Percentiles rank a stretch among this genome's conserved stretches.
phyloP scores from a whole-genome alignment of 345 rosid species.

The Kandelia obovata region DNA sequence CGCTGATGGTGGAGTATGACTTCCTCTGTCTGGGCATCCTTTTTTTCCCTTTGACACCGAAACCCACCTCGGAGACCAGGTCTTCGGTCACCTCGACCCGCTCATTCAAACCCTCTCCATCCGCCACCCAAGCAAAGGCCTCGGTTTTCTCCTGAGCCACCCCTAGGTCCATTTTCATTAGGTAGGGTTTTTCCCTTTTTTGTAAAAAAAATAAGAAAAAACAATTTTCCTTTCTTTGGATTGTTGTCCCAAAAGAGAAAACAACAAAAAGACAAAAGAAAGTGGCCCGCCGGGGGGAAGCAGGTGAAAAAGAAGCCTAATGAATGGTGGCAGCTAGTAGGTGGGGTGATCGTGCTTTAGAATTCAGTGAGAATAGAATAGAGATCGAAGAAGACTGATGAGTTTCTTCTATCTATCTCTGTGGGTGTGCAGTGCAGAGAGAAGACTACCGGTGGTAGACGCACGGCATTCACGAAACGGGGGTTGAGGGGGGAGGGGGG shows the following conservation, averaged over 20 bases:
- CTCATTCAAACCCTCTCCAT: slow-evolving; percentile 36
- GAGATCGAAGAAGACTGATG: too few species aligned
- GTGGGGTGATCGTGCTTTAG: slow-evolving; percentile 16
- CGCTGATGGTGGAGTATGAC: slow-evolving; percentile 49
- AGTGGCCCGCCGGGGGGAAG: too few species aligned
- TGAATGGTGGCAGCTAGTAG: slow-evolving; percentile 9
- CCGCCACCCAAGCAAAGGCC: slow-evolving; percentile 55
- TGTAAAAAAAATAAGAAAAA: slow-evolving; percentile 7
- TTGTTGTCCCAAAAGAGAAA: neutral
- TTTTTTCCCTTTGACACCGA: slow-evolving; percentile 72
- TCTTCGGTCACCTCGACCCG: slow-evolving; percentile 44
- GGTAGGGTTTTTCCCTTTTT: neutral
- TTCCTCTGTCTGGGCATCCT: slow-evolving; percentile 88
- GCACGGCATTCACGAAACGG: slow-evolving; percentile 75
- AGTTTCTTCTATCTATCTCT: slow-evolving; percentile 16
- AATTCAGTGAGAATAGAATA: slow-evolving; percentile 24
- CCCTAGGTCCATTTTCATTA: slow-evolving; percentile 41
- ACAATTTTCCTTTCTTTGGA: neutral
- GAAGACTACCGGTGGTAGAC: slow-evolving; percentile 56
- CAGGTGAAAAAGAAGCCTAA: neutral
- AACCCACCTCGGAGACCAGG: slow-evolving; percentile 36
- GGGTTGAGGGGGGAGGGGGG: neutral
- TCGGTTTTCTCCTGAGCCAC: slow-evolving; percentile 48
- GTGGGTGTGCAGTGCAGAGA: slow-evolving; percentile 43
- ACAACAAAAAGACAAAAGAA: slow-evolving; percentile 17